Evolutionary conservation across 2,329 filamentous ascomycete species (phyloP).

Genomic region (Berkeleyomyces rouxiae): DNA sequence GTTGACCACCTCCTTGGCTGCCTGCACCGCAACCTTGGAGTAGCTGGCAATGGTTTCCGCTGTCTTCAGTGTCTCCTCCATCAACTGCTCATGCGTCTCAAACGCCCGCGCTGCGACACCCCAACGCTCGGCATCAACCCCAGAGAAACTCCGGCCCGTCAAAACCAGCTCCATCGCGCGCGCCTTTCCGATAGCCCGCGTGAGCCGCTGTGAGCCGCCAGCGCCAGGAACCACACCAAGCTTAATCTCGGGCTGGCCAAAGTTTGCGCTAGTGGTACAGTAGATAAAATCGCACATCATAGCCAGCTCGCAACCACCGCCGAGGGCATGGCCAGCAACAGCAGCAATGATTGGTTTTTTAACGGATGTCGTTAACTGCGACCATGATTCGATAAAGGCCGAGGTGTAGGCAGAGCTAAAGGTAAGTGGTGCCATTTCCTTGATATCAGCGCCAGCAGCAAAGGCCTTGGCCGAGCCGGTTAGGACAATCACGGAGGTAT

Average conservation of each 20-base stretch:
- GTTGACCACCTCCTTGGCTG: constrained; percentile 94
- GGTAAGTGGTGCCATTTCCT: constrained; percentile 89
- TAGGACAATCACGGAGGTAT: constrained; percentile 61
- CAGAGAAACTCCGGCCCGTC: constrained; percentile 70
- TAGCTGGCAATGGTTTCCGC: constrained; percentile 82
- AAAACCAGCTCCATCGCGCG: constrained; percentile 84
- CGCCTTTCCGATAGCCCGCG: constrained; percentile 65
- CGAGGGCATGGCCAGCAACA: constrained; percentile 85
- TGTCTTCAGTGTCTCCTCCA: constrained; percentile 65
- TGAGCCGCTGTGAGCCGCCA: constrained; percentile 78
- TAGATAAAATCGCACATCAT: constrained; percentile 97
- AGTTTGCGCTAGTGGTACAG: constrained; percentile 69
- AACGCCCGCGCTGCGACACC: constrained; percentile 76
- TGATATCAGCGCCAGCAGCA: constrained; percentile 93
- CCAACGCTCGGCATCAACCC: constrained; percentile 74
- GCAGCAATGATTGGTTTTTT: constrained; percentile 92
- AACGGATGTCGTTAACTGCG: constrained; percentile 61
- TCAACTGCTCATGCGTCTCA: constrained; percentile 60
- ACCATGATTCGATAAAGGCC: constrained; percentile 95
- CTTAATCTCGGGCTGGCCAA: constrained; percentile 95
- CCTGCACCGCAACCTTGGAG: constrained; percentile 73
- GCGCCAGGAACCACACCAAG: constrained; percentile 83
- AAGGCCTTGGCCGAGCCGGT: constrained; percentile 85
- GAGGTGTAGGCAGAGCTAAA: constrained; percentile 76
- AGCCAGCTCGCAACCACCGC: constrained; percentile 88